A percentile compares a stretch with the other conserved stretches of the same genome.
Evolutionary conservation across 495 filamentous ascomycete species (phyloP).

Genomic region (Penicillium odoratum): DNA sequence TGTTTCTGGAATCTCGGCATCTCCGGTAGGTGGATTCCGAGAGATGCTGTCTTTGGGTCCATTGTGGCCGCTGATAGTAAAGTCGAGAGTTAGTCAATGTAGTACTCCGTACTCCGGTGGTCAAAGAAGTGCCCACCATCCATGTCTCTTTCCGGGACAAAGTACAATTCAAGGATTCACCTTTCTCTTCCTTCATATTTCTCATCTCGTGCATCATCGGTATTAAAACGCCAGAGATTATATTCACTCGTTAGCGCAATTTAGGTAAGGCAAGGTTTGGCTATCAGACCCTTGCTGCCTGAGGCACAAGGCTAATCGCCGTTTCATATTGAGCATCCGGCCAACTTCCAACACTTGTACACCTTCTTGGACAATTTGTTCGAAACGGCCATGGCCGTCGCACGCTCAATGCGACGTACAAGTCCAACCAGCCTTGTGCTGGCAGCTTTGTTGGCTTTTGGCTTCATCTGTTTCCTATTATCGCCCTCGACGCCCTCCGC

Average conservation of each 20-base stretch:
- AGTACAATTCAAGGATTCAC: background rate
- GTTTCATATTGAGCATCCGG: conserved; percentile 14
- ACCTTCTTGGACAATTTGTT: conserved; percentile 9
- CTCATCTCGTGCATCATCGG: background rate
- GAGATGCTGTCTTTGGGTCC: background rate
- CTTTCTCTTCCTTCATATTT: background rate
- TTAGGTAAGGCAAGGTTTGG: background rate
- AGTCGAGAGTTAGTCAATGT: background rate
- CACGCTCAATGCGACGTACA: conserved; percentile 63
- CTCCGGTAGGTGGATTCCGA: background rate
- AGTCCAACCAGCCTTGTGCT: conserved; percentile 67
- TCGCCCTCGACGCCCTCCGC: conserved; percentile 43
- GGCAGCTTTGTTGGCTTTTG: conserved; percentile 58
- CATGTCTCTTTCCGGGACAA: conserved; percentile 7
- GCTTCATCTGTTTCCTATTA: conserved; percentile 66
- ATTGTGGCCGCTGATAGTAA: conserved; percentile 4
- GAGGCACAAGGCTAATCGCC: conserved; percentile 17
- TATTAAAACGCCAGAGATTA: background rate
- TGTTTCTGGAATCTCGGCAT: conserved; percentile 20
- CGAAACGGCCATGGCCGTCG: conserved; percentile 48
- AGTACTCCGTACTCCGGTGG: background rate
- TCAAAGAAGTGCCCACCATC: background rate
- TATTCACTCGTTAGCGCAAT: background rate
- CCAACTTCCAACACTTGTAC: conserved; percentile 14
- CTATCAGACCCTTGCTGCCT: conserved; percentile 13